These are phyloP conservation scores for Alternaria novae-zelandiae DNA, from an alignment of 2,329 filamentous ascomycete genomes.

Conservation along the genomic window DNA sequence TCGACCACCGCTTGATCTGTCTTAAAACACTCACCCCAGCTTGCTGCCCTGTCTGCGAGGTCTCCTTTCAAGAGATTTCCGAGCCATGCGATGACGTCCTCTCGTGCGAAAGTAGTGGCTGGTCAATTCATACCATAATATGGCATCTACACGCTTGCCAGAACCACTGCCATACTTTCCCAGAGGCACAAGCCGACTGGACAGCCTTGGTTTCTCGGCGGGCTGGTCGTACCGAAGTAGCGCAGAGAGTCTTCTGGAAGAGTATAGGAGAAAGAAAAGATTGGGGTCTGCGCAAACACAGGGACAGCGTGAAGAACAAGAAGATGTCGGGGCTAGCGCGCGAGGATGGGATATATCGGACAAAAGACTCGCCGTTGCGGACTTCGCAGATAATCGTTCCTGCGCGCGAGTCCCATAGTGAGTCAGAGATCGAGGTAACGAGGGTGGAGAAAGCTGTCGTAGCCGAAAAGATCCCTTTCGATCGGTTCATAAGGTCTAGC, in stretches of 20 bases:
- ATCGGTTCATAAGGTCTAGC: not conserved
- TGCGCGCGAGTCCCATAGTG: not conserved
- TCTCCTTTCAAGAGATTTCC: not conserved
- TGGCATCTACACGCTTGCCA: not conserved
- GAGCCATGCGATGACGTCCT: not conserved
- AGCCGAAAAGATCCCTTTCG: not conserved
- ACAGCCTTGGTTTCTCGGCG: not conserved
- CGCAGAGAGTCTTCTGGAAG: not conserved
- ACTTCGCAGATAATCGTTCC: not conserved
- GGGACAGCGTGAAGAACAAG: not conserved
- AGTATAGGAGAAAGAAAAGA: not conserved
- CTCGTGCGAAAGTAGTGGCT: not conserved
- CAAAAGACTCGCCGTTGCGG: not conserved
- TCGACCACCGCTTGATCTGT: not conserved
- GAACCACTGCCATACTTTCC: not conserved
- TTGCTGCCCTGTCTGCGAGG: not conserved
- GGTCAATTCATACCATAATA: not conserved
- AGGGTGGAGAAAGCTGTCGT: not conserved
- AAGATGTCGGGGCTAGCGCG: not conserved
- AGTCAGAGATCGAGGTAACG: not conserved
- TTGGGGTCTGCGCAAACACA: not conserved
- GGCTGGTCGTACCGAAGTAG: not conserved
- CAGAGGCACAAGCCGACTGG: not conserved
- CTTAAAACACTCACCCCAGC: not conserved
- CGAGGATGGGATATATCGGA: not conserved